Evolutionary conservation across 805 yeast genomes (phyloP), one percentile per base, ranked within the genome.

Genomic region (Myxozyma mucilagina): DNA sequence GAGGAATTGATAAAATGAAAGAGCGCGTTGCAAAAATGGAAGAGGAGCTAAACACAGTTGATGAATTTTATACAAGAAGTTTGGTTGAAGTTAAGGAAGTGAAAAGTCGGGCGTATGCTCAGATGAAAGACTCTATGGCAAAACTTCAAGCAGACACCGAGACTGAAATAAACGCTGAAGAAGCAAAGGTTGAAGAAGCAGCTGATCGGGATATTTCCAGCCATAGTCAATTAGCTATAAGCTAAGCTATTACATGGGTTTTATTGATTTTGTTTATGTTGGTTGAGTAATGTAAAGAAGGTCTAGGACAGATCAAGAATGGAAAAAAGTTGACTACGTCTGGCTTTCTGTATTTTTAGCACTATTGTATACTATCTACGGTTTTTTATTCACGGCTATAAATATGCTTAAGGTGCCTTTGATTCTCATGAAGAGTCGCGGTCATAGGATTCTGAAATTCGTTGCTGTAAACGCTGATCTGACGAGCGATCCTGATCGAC

Each of bases 31-130:
- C 53, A 31, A 39, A 32, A 41, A 34, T 53, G 57, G 57, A 54
- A 31, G 57, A 50, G 10, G 60, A 57, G 18, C 20, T 50, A 7
- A 49, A 51, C 11, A 50, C 53, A 18, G 61, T 54, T 10, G 61
- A 59, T 34, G 63, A 59, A 35, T 56, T 59, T 39, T 59, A 59
- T 18, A 55, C 59, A 20, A 16, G 51, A 41, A 55, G 29, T 36
- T n/a, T 55, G 48, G 56, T 55, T 14, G 55, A 45, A 35, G 39
- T 59, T n/a, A 50, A 47, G 45, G 59, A 59, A 36, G 43, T 34
- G 16, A 41, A 45, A 32, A 48, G 39, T 45, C 53, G 59, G 14
- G 50, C 45, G 42, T 49, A 41, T 41, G 16, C 43, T 31, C 53
- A 50, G 29, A 50, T 50, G 53, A 32, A 35, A 16, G 59, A 56